phyloP scores from a whole-genome alignment of 1,284 basidiomycete species.

The Naganishia cerealis region DNA sequence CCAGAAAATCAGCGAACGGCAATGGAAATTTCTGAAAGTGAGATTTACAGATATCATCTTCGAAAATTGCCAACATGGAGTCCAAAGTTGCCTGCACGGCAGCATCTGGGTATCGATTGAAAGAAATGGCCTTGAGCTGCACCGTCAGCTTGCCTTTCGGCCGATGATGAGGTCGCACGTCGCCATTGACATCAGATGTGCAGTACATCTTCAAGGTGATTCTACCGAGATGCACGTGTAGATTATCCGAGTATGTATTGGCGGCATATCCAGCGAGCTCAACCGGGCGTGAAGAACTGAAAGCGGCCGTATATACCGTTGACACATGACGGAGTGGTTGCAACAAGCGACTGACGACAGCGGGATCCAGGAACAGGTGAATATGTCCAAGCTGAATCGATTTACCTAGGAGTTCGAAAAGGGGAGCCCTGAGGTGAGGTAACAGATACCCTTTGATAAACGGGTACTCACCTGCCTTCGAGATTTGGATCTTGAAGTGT shows the following conservation, averaged over 20 bases:
- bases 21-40: not conserved
- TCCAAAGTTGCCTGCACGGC: constrained; percentile 9
- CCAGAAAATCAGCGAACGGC: not conserved
- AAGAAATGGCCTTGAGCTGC: constrained; percentile 21
- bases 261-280: not conserved
- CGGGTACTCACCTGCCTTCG: constrained; percentile 1
- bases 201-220: constrained; percentile 11
- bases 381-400: constrained; percentile 60
- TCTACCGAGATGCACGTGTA: not conserved
- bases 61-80: not conserved
- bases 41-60: not conserved
- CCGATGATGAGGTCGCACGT: not conserved
- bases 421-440: not conserved
- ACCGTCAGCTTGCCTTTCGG: constrained; percentile 1
- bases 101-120: constrained; percentile 40
- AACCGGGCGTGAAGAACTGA: too few species aligned
- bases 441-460: not conserved
- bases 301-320: constrained; percentile 24
- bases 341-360: constrained; percentile 54
- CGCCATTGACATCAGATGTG: not conserved
- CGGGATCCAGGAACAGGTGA: constrained; percentile 74
- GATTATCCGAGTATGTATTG: not conserved
- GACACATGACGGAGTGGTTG: constrained; percentile 41
- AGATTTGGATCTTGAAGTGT: not conserved
- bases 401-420: not conserved